Conservation (phyloP, 2,329 filamentous ascomycete species). For the Cladosporium phlei region DNA sequence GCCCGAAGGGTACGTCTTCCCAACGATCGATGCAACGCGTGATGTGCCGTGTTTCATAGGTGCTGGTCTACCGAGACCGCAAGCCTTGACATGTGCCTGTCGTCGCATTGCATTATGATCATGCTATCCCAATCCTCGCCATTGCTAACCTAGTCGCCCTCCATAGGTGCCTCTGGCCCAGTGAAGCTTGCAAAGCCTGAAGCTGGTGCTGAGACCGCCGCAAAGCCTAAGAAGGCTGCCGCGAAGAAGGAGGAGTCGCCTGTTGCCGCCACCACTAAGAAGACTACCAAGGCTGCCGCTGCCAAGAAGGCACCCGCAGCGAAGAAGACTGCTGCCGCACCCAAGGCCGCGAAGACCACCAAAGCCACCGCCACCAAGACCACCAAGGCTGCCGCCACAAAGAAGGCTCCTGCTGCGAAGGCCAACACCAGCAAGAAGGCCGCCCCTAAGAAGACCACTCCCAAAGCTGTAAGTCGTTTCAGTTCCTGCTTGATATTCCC, state of each 20-base stretch:
- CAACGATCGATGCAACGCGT: slow-evolving; percentile 21
- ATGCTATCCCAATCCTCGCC: neutral
- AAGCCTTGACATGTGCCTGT: neutral
- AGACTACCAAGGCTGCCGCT: slow-evolving; percentile 38
- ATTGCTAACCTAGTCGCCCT: slow-evolving; percentile 21
- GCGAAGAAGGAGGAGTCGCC: slow-evolving; percentile 40
- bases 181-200: slow-evolving; percentile 66
- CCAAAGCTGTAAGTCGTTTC: slow-evolving; percentile 23
- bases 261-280: slow-evolving; percentile 34
- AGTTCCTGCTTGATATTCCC: neutral
- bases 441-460: slow-evolving; percentile 13
- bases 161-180: slow-evolving; percentile 71
- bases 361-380: slow-evolving; percentile 26
- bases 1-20: slow-evolving; percentile 73
- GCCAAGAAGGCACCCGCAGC: slow-evolving; percentile 38
- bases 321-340: slow-evolving; percentile 40
- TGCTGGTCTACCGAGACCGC: neutral
- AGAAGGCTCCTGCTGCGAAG: slow-evolving; percentile 34
- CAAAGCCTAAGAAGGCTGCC: slow-evolving; percentile 30
- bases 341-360: slow-evolving; percentile 45
- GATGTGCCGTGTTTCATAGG: neutral
- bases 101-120: neutral
- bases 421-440: slow-evolving; percentile 15
- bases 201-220: slow-evolving; percentile 33
- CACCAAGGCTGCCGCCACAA: slow-evolving; percentile 37